These are phyloP conservation scores for Talaromyces verruculosus DNA, from an alignment of 2,329 filamentous ascomycete species.

Conservation along the genomic window DNA sequence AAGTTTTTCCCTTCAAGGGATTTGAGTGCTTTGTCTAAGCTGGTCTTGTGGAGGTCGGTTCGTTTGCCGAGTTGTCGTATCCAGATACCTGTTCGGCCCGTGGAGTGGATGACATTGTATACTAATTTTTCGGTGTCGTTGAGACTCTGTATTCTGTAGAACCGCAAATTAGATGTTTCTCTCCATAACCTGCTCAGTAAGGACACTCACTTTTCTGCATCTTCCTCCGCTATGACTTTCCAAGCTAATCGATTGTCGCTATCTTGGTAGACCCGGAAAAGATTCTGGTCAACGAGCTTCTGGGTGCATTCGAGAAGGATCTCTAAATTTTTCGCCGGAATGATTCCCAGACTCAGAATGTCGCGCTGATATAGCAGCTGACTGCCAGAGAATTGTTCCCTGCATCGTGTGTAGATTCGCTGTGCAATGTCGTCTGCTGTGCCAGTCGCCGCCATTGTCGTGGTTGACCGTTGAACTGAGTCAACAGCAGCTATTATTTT, in stretches of 20 bases:
- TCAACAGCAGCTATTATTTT: background rate
- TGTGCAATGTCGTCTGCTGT: constrained; percentile 43
- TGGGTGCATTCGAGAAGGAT: constrained; percentile 48
- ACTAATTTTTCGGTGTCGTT: constrained; percentile 75
- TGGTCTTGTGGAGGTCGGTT: constrained; percentile 79
- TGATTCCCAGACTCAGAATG: constrained; percentile 43
- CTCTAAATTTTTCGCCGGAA: constrained; percentile 45
- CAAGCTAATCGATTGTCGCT: constrained; percentile 48
- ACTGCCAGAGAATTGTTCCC: constrained; percentile 40
- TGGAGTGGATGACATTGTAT: constrained; percentile 84
- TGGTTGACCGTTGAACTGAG: constrained; percentile 2
- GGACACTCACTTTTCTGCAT: constrained; percentile 48
- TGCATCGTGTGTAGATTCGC: constrained; percentile 48
- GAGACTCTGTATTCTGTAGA: constrained; percentile 45
- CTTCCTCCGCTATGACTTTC: constrained; percentile 50
- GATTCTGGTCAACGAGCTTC: constrained; percentile 47
- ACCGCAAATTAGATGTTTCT: background rate
- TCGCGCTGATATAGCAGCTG: constrained; percentile 51
- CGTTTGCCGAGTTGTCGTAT: constrained; percentile 77
- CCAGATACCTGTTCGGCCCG: constrained; percentile 85
- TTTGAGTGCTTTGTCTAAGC: constrained; percentile 79
- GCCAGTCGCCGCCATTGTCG: constrained; percentile 38
- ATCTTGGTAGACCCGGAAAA: constrained; percentile 47
- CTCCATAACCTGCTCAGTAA: too few species aligned
- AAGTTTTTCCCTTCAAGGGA: constrained; percentile 77